These are phyloP conservation scores for Cladosporium phlei DNA, from an alignment of 2,329 filamentous ascomycete species.

Conservation along the genomic window DNA sequence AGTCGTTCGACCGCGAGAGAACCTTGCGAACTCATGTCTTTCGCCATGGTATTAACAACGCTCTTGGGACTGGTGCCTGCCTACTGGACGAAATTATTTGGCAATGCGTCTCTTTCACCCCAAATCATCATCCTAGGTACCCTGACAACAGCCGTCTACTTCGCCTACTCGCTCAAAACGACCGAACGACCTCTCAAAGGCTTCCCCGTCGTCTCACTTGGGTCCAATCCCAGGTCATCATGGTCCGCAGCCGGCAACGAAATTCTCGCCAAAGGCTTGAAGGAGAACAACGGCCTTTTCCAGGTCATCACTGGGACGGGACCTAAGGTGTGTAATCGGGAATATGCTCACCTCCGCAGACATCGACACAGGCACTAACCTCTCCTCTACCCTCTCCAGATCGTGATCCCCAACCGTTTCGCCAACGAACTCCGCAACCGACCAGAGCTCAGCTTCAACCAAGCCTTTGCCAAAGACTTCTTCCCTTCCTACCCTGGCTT, in stretches of 20 bases:
- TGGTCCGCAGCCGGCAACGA: slow-evolving; percentile 1
- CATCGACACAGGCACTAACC: too few relatives aligned
- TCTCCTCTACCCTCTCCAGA: background rate
- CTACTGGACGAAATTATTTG: too few relatives aligned
- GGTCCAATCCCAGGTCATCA: slow-evolving; percentile 1
- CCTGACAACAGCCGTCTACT: too few relatives aligned
- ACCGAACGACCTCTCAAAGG: slow-evolving; percentile 2
- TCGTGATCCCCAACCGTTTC: slow-evolving; percentile 21
- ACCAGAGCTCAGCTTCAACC: slow-evolving; percentile 18
- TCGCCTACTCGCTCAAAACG: background rate
- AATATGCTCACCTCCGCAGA: background rate
- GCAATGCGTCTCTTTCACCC: too few relatives aligned
- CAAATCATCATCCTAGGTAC: too few relatives aligned
- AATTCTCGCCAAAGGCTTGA: slow-evolving; percentile 8
- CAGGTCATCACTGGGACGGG: slow-evolving; percentile 18
- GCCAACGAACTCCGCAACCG: slow-evolving; percentile 19
- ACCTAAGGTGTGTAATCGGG: slow-evolving; percentile 2
- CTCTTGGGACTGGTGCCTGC: too few relatives aligned
- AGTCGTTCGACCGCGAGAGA: too few relatives aligned
- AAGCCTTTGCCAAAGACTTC: slow-evolving; percentile 18
- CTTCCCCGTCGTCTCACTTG: slow-evolving; percentile 7
- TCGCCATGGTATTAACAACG: too few relatives aligned
- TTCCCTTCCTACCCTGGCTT: slow-evolving; percentile 17
- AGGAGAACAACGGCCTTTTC: slow-evolving; percentile 13
- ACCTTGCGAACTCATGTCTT: too few relatives aligned